Evolutionary conservation across 495 filamentous ascomycete genomes (phyloP).

Genomic region (Talaromyces stipitatus): DNA sequence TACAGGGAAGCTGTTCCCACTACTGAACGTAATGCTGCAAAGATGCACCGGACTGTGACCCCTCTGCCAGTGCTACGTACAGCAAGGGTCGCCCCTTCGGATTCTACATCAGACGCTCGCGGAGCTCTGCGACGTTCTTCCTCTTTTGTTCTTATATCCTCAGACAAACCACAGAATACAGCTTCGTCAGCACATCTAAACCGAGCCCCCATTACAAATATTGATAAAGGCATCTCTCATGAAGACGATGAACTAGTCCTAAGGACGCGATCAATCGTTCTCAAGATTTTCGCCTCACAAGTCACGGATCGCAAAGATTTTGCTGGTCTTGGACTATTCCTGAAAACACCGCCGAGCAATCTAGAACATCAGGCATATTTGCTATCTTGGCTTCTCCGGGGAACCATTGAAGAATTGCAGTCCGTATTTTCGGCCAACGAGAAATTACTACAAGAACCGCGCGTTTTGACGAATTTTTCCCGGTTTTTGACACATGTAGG

Average conservation of each 20-base stretch:
- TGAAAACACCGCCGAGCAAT: constrained; percentile 87
- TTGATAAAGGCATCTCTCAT: constrained; percentile 37
- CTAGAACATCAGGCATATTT: constrained; percentile 92
- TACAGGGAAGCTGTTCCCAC: constrained; percentile 69
- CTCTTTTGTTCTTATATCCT: constrained; percentile 81
- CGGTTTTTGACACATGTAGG: constrained; percentile 71
- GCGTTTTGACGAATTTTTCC: constrained; percentile 75
- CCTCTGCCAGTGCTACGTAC: constrained; percentile 63
- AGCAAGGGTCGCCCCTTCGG: constrained; percentile 48
- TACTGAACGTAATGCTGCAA: constrained; percentile 79
- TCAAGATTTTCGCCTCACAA: constrained; percentile 75
- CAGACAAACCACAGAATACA: constrained; percentile 48
- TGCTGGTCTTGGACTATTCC: constrained; percentile 74
- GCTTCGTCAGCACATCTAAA: constrained; percentile 53
- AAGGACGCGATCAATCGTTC: constrained; percentile 62
- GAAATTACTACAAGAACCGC: constrained; percentile 68
- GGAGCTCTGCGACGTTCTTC: constrained; percentile 63
- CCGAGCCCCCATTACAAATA: constrained; percentile 33
- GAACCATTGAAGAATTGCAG: constrained; percentile 61
- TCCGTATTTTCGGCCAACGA: constrained; percentile 63
- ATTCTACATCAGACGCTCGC: constrained; percentile 40
- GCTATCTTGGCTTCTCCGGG: constrained; percentile 78
- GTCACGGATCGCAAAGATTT: constrained; percentile 82
- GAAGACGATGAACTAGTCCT: constrained; percentile 65
- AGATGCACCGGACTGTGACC: constrained; percentile 63